These are phyloP conservation scores for Phoma sp. DNA, from an alignment of 2,329 filamentous ascomycete genomes.

Conservation along the genomic window DNA sequence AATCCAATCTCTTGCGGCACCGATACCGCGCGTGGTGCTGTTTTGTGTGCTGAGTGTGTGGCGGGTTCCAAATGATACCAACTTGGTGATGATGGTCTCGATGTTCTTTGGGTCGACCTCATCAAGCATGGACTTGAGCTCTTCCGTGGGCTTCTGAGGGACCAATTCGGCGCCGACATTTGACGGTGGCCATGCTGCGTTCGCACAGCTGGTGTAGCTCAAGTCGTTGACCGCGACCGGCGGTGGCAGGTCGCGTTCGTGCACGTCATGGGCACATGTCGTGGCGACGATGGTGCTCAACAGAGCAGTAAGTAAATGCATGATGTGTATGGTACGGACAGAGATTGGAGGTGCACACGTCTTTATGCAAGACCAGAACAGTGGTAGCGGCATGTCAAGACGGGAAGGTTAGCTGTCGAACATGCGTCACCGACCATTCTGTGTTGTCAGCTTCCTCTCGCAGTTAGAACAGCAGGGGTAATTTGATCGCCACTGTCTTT, in stretches of 20 bases:
- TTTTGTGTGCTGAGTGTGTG: slow-evolving; percentile 64
- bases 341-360: background rate
- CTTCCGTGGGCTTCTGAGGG: slow-evolving; percentile 52
- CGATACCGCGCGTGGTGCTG: slow-evolving; percentile 60
- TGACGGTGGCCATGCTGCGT: slow-evolving; percentile 53
- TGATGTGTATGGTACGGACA: slow-evolving; percentile 11
- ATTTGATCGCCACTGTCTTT: slow-evolving; percentile 4
- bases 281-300: slow-evolving; percentile 26
- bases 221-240: slow-evolving; percentile 42
- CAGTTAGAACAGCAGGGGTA: slow-evolving; percentile 29
- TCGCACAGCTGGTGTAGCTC: slow-evolving; percentile 43
- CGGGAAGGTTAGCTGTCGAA: background rate
- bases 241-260: slow-evolving; percentile 36
- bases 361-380: slow-evolving; percentile 22
- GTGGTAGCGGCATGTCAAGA: slow-evolving; percentile 8
- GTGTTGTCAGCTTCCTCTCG: slow-evolving; percentile 35
- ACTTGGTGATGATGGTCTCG: slow-evolving; percentile 59
- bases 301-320: slow-evolving; percentile 27
- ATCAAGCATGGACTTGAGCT: slow-evolving; percentile 50
- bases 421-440: slow-evolving; percentile 14
- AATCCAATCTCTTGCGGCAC: slow-evolving; percentile 66
- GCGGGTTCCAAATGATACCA: slow-evolving; percentile 64
- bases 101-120: slow-evolving; percentile 56
- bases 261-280: slow-evolving; percentile 35
- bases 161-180: slow-evolving; percentile 47